Evolutionary conservation across 1,284 basidiomycete species (phyloP).

Genomic region (Cryptococcus maquisensis): DNA sequence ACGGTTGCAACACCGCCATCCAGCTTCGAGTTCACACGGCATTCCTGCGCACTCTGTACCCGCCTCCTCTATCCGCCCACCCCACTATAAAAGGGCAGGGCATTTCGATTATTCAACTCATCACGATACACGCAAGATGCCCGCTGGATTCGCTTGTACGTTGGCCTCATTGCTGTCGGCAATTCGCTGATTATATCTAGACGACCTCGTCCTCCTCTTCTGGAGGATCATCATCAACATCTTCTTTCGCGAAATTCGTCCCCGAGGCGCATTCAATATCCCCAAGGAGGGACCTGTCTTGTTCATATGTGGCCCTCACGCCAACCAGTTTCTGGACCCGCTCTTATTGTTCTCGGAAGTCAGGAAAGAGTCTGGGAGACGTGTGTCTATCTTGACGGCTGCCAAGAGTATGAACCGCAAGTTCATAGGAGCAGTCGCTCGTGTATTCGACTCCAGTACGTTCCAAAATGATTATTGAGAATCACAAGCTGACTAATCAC

Average conservation of each 20-base stretch:
- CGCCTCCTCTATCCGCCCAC: too few species aligned
- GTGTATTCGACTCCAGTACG: constrained; percentile 87
- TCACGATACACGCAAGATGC: constrained; percentile 18
- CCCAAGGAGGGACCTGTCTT: constrained; percentile 89
- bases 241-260: constrained; percentile 96
- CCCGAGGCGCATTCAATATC: constrained; percentile 91
- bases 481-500: neutral
- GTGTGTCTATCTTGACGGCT: constrained; percentile 87
- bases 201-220: constrained; percentile 46
- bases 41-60: too few species aligned
- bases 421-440: constrained; percentile 72
- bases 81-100: too few species aligned
- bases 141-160: constrained; percentile 37
- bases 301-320: constrained; percentile 94
- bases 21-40: too few species aligned
- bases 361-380: constrained; percentile 73
- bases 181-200: constrained; percentile 18
- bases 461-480: constrained; percentile 25
- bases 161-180: neutral
- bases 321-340: constrained; percentile 97
- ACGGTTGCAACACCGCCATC: too few species aligned
- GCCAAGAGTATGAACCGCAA: constrained; percentile 58
- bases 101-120: too few species aligned
- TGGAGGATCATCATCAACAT: constrained; percentile 82
- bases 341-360: constrained; percentile 84